Conservation (phyloP, 2,329 filamentous ascomycete genomes). For the Fusarium zealandicum region DNA sequence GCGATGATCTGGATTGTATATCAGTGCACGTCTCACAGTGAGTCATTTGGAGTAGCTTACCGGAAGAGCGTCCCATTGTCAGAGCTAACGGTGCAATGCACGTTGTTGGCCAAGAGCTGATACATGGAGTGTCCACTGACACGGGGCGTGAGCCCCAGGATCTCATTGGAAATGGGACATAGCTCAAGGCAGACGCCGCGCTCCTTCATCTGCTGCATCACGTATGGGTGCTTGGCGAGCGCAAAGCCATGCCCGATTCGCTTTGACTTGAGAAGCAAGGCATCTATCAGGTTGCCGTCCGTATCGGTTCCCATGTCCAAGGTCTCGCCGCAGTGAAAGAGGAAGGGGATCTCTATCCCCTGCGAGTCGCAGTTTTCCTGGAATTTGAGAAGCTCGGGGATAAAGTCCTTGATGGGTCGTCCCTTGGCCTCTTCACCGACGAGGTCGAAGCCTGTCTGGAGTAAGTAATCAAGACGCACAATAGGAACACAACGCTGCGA, state of each 20-base stretch:
- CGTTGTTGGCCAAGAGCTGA: conserved; percentile 71
- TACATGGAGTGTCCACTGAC: conserved; percentile 73
- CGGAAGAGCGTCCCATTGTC: conserved; percentile 78
- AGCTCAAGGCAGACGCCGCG: conserved; percentile 75
- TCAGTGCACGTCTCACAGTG: not conserved
- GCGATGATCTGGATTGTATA: conserved; percentile 61
- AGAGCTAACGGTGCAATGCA: conserved; percentile 77
- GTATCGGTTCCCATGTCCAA: conserved; percentile 69
- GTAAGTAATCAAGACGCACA: not conserved
- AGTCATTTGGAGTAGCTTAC: conserved; percentile 49
- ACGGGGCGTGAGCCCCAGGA: conserved; percentile 72
- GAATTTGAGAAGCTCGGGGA: conserved; percentile 64
- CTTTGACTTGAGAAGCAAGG: conserved; percentile 69
- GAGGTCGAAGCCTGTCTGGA: conserved; percentile 67
- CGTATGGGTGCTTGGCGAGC: conserved; percentile 68
- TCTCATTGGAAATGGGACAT: conserved; percentile 80
- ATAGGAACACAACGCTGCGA: not conserved
- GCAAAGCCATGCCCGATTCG: conserved; percentile 79
- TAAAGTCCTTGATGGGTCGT: conserved; percentile 63
- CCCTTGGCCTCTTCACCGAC: conserved; percentile 72
- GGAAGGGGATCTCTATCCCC: conserved; percentile 68
- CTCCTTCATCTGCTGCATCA: conserved; percentile 71
- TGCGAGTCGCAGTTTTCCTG: conserved; percentile 56
- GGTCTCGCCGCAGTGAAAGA: conserved; percentile 81
- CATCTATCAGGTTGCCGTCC: conserved; percentile 74